Conservation (phyloP, 2,329 filamentous ascomycete species). For the Claviceps capensis region DNA sequence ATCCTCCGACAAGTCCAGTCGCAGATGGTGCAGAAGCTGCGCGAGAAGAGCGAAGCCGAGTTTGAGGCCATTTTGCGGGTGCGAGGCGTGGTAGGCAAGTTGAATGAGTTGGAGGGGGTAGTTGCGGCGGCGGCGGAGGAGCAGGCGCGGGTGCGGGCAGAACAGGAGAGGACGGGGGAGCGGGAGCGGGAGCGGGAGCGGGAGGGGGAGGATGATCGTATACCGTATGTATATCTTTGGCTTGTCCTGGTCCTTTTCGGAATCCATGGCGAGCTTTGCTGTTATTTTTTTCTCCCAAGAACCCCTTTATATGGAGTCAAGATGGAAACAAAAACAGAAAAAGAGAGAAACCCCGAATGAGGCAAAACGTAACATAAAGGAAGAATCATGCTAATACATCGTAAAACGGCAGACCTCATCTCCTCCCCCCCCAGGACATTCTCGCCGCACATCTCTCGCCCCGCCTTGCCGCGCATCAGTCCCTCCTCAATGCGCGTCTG, state of each 20-base stretch:
- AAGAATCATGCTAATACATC: no score
- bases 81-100: slow-evolving; percentile 38
- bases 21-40: slow-evolving; percentile 43
- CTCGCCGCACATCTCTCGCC: slow-evolving; percentile 42
- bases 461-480: slow-evolving; percentile 37
- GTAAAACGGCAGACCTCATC: slow-evolving; percentile 32
- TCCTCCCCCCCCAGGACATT: slow-evolving; percentile 37
- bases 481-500: slow-evolving; percentile 41
- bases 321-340: no score
- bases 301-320: no score
- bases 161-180: not conserved
- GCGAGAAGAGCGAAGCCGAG: slow-evolving; percentile 41
- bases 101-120: slow-evolving; percentile 46
- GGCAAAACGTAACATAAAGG: not conserved
- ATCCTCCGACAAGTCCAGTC: slow-evolving; percentile 41
- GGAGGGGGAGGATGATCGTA: no score
- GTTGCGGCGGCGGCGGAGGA: slow-evolving; percentile 32
- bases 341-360: slow-evolving; percentile 4
- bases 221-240: not conserved
- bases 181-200: not conserved
- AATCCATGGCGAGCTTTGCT: no score
- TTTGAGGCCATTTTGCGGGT: slow-evolving; percentile 40
- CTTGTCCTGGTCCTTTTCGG: no score
- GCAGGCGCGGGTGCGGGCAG: slow-evolving; percentile 7
- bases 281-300: slow-evolving; percentile 13